Conservation (phyloP, 257 asterid genomes). For the Solanum peruvianum region DNA sequence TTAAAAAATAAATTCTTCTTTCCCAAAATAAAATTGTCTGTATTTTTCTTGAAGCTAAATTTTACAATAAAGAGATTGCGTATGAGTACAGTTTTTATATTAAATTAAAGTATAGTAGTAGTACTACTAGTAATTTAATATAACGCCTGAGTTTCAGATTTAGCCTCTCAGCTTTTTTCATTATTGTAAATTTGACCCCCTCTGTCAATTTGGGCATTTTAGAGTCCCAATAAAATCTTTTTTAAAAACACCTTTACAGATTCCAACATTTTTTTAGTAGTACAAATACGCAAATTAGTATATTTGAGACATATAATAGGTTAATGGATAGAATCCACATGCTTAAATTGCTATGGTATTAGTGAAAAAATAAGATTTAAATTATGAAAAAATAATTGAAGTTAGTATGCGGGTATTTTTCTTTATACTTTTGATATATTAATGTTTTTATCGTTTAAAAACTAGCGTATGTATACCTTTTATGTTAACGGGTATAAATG, state of each 20-base stretch:
- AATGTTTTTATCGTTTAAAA: rapidly evolving
- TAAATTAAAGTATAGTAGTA: neutral
- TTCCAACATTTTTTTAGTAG: neutral
- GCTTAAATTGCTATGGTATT: neutral
- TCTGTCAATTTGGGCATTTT: neutral
- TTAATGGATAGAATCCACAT: neutral
- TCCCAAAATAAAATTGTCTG: neutral
- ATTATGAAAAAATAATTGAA: too few relatives aligned
- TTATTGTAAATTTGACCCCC: constrained; percentile 27
- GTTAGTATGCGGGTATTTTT: too few relatives aligned
- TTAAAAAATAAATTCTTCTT: neutral
- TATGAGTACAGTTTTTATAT: constrained; percentile 10
- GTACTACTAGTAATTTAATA: neutral
- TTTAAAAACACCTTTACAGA: neutral
- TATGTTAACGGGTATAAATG: too few relatives aligned
- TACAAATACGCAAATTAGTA: neutral
- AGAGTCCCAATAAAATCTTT: constrained; percentile 3
- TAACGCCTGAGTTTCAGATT: constrained; percentile 13
- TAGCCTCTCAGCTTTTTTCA: constrained; percentile 13
- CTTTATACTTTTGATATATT: too few relatives aligned
- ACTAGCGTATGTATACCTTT: too few relatives aligned
- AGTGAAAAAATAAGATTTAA: neutral
- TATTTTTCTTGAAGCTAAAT: neutral
- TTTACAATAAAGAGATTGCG: constrained; percentile 7
- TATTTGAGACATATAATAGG: neutral